Evolutionary conservation across 768 basidiomycete genomes (phyloP), one percentile per base, ranked within the genome.

Genomic region (Chalciporus piperatus): DNA sequence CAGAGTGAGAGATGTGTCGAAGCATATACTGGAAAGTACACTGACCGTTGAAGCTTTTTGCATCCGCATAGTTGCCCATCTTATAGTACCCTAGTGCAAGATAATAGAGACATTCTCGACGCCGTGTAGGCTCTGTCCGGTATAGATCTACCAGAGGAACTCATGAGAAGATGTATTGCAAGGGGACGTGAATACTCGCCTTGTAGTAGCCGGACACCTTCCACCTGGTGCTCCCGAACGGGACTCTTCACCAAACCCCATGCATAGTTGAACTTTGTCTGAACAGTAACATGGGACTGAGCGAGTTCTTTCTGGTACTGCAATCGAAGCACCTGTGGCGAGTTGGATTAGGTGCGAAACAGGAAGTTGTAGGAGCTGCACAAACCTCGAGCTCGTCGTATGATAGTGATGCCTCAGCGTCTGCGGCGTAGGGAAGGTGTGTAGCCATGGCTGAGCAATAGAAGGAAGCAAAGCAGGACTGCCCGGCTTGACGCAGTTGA

Each of bases 171-270:
- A 3, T 45, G 9, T 19, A 11, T 22, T 33, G 23, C 35, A 6
- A 43, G 37, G 19, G 14, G 10, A 11, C 11, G 16, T 19, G 41
- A 37, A 61, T 72, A 54, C 45, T 19, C 61, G 85, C 96, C 95
- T 82, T 96, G 93, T 49, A 99, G 74, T 41, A 98, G 66, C 57
- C 83, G 82, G 43, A 98, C 92, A 19, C 97, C 97, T 64, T 97
- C 90, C 0, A 88, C 89, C 64, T 98, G 94, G 61, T 97, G 81
- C 27, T 90, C 86, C 38, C 82, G 79, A 59, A 82, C 70, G 12
- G 89, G 89, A 61, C 90, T 92, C 76, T 98, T 98, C 47, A 98
- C 91, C 28, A 96, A 76, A 3, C 96, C 96, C 96, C 96, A 97
- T 37, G 92, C 83, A 70, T 88, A 95, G 74, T 98, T 98, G 76